phyloP scores from a whole-genome alignment of 176 grass and related monocot genomes.

The Triticum dicoccoides region DNA sequence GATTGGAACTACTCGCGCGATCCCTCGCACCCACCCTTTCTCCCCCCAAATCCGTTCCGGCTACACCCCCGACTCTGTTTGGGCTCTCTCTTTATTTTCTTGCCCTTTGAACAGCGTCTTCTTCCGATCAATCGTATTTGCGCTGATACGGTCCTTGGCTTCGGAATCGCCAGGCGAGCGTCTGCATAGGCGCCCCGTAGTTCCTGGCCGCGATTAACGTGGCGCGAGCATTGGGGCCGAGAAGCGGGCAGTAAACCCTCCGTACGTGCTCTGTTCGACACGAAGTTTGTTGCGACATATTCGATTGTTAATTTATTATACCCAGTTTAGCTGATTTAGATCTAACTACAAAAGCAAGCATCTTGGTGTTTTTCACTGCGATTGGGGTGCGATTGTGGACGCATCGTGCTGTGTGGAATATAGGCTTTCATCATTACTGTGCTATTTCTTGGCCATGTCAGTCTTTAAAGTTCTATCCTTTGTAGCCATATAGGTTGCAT shows the following conservation, averaged over 20 bases:
- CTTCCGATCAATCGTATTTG: background rate
- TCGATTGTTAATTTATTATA: background rate
- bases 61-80: background rate
- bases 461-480: background rate
- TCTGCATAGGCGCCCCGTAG: background rate
- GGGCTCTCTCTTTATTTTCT: background rate
- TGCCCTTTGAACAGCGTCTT: background rate
- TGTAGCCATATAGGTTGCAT: background rate
- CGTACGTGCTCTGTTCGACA: background rate
- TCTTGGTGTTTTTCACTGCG: background rate
- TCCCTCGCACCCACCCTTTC: background rate
- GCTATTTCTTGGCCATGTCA: background rate
- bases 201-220: background rate
- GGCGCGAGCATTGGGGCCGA: background rate
- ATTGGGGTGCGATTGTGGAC: background rate
- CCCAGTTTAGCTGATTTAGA: constrained; percentile 4
- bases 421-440: background rate
- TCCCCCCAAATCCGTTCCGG: background rate
- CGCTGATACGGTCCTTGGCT: background rate
- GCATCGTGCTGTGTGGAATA: background rate
- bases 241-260: background rate
- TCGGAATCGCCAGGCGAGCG: background rate
- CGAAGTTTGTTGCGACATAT: background rate
- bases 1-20: background rate
- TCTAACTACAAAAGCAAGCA: background rate